A percentile compares a stretch with the other conserved stretches of the same genome.
These are phyloP conservation scores for Fusarium burgessii DNA, from an alignment of 2,329 filamentous ascomycete species.

Conservation along the genomic window DNA sequence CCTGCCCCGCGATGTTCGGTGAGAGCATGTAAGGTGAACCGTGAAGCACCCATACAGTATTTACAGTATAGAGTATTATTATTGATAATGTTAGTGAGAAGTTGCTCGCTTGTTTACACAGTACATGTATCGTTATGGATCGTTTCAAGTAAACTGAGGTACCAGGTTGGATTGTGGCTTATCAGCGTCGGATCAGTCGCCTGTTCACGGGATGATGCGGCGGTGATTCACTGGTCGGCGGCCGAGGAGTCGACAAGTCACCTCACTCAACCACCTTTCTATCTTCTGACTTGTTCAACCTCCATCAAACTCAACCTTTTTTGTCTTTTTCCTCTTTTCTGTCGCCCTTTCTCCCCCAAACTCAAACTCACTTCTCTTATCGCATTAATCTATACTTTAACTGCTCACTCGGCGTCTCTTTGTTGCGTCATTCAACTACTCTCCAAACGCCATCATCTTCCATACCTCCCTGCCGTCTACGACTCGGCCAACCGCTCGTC, in stretches of 20 bases:
- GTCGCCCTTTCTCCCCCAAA: slow-evolving; percentile 1
- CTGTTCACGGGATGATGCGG: slow-evolving; percentile 49
- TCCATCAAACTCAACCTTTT: slow-evolving; percentile 18
- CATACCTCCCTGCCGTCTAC: slow-evolving; percentile 15
- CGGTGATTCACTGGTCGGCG: slow-evolving; percentile 48
- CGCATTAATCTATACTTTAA: slow-evolving; percentile 6
- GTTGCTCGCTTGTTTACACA: slow-evolving; percentile 1
- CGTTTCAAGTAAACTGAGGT: slow-evolving; percentile 29
- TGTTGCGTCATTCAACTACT: slow-evolving; percentile 40
- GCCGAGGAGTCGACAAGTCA: slow-evolving; percentile 42
- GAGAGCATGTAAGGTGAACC: slow-evolving; percentile 5
- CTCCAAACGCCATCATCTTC: slow-evolving; percentile 14
- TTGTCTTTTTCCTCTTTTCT: slow-evolving; percentile 12
- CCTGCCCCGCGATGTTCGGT: slow-evolving; percentile 33
- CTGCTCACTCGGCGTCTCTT: slow-evolving; percentile 23
- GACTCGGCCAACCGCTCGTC: slow-evolving; percentile 23
- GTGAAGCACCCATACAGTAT: background rate
- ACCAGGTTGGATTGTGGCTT: slow-evolving; percentile 42
- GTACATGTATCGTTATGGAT: slow-evolving; percentile 19
- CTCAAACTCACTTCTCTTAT: slow-evolving; percentile 10
- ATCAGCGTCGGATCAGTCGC: slow-evolving; percentile 45
- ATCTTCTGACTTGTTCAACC: slow-evolving; percentile 30
- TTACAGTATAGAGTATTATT: slow-evolving; percentile 9
- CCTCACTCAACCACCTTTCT: slow-evolving; percentile 38
- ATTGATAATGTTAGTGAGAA: background rate